These are phyloP conservation scores for Leccinum ochraceum DNA, from an alignment of 768 basidiomycete species.

Conservation along the genomic window DNA sequence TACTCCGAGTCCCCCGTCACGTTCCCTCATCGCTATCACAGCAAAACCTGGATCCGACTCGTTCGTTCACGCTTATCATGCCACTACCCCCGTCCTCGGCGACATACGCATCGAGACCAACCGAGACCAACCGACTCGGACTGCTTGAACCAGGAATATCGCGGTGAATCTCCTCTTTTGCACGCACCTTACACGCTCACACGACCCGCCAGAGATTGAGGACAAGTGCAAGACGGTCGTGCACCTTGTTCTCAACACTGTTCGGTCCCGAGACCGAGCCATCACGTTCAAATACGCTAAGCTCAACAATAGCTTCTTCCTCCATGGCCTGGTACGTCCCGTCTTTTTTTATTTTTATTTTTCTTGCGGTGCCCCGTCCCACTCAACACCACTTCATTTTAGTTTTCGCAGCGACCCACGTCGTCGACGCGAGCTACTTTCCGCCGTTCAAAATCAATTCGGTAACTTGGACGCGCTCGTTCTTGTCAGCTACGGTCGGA, in stretches of 20 bases:
- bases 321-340: slow-evolving; percentile 74
- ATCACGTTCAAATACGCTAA: slow-evolving; percentile 90
- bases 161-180: too few relatives aligned
- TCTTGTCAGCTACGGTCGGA: slow-evolving; percentile 67
- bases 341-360: too few relatives aligned
- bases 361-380: too few relatives aligned
- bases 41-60: too few relatives aligned
- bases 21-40: too few relatives aligned
- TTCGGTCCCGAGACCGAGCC: slow-evolving; percentile 54
- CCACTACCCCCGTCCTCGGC: too few relatives aligned
- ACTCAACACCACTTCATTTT: not conserved
- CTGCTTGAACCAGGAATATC: too few relatives aligned
- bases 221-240: slow-evolving; percentile 58
- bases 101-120: too few relatives aligned
- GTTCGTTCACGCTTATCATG: too few relatives aligned
- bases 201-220: slow-evolving; percentile 45
- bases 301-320: slow-evolving; percentile 95
- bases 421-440: slow-evolving; percentile 21
- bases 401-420: slow-evolving; percentile 32
- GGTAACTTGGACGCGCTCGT: slow-evolving; percentile 68
- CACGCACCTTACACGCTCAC: not conserved
- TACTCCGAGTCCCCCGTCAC: too few relatives aligned
- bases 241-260: slow-evolving; percentile 71
- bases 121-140: too few relatives aligned
- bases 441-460: slow-evolving; percentile 43